phyloP scores from a whole-genome alignment of 2,329 filamentous ascomycete genomes.

The Cladosporium sp. region DNA sequence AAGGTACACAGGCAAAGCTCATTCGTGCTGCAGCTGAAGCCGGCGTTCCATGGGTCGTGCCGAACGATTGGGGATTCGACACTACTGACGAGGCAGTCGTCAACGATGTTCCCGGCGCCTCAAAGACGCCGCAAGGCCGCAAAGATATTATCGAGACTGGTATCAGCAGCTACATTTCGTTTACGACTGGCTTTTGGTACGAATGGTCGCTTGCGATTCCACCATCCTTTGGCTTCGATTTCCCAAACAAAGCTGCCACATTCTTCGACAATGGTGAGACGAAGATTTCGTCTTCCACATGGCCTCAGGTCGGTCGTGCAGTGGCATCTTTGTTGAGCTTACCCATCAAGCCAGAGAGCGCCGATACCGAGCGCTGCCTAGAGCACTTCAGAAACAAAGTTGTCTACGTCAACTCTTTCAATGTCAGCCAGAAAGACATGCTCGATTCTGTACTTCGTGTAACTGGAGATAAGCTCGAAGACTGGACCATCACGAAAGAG shows the following conservation, averaged over 20 bases:
- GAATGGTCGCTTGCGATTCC: conserved; percentile 35
- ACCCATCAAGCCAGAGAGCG: conserved; percentile 35
- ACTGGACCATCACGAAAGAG: conserved; percentile 58
- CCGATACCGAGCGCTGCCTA: conserved; percentile 37
- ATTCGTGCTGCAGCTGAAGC: conserved; percentile 36
- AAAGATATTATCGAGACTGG: conserved; percentile 27
- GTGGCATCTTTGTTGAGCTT: conserved; percentile 43
- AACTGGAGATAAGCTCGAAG: conserved; percentile 52
- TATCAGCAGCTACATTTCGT: conserved; percentile 24
- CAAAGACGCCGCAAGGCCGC: conserved; percentile 11
- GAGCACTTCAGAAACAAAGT: conserved; percentile 46
- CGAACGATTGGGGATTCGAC: conserved; percentile 36
- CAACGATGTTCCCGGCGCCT: conserved; percentile 21
- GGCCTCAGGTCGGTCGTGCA: conserved; percentile 52
- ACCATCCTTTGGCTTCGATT: conserved; percentile 35
- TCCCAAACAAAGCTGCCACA: conserved; percentile 26
- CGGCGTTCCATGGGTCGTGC: conserved; percentile 36
- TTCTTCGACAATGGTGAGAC: conserved; percentile 54
- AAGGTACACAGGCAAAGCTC: conserved; percentile 28
- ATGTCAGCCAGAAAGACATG: conserved; percentile 60
- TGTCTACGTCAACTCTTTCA: conserved; percentile 55
- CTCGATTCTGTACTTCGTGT: conserved; percentile 58
- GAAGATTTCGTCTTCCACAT: conserved; percentile 56
- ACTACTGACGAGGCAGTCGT: conserved; percentile 21
- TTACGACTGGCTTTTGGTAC: conserved; percentile 32